Base-by-base conservation (phyloP, 2,329 filamentous ascomycete species). In the Myriosclerotinia duriaeana region DNA sequence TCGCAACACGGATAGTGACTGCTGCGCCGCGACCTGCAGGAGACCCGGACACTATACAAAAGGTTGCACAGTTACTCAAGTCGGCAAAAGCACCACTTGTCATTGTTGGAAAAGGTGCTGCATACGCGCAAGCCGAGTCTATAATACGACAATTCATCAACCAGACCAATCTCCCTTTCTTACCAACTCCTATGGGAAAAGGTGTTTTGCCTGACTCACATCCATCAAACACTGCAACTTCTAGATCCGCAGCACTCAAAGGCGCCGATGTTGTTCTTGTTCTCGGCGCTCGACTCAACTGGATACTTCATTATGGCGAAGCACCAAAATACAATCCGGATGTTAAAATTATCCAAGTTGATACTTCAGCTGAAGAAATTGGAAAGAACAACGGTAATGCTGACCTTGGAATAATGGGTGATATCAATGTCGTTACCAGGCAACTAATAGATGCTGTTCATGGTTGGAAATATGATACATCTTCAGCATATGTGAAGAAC, bases 151-250 rank as follows among this genome's bases (percentile, higher is more conserved):
- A 75, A 15, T 74, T 86, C 38, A 77, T 85, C 34, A 74, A 83
- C 55, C 72, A 75, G 69, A 82, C 81, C 12, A 76, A 79, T 36
- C 77, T 87, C 14, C 84, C 83, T 0, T 86, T 87, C 72, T 76
- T 87, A 8, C 83, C 84, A 0, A 85, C 83, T 1, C 84, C 84
- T 0, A 86, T 86, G 83, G 84, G 84, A 5, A 86, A 86, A 72
- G 84, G 84, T 30, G 79, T 87, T 7, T 71, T 86, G 1, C 78
- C 84, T 12, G 84, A 86, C 69, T 84, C 81, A 0, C 82, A 84
- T 71, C 77, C 79, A 0, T 76, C 80, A 59, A 86, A 86, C 71
- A 78, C 78, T 20, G 83, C 84, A 2, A 81, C 83, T 56, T 83
- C 84, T 5, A 79, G 84, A 65, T 84, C 82, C 53, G 78, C 81